Conservation (phyloP, 2,329 filamentous ascomycete species). For the Fusarium poae region DNA sequence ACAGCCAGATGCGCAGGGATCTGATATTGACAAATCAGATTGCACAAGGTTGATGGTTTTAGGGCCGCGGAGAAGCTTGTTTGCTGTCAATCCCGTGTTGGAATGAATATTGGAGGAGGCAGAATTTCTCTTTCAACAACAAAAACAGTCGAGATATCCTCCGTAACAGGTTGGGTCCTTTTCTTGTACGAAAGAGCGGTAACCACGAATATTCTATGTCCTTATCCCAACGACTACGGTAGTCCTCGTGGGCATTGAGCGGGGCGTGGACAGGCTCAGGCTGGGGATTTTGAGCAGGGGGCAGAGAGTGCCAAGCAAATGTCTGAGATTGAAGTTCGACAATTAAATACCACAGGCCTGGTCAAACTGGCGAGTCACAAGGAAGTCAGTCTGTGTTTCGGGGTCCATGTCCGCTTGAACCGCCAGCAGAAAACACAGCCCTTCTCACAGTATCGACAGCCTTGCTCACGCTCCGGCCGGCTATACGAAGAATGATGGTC, state of each 20-base stretch:
- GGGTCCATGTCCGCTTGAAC: slow-evolving; percentile 31
- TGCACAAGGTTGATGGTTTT: slow-evolving; percentile 35
- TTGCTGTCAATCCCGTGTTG: slow-evolving; percentile 15
- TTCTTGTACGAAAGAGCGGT: slow-evolving; percentile 23
- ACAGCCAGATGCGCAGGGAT: slow-evolving; percentile 32
- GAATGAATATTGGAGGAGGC: slow-evolving; percentile 5
- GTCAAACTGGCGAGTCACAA: slow-evolving; percentile 41
- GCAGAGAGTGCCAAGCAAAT: slow-evolving; percentile 34
- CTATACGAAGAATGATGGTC: slow-evolving; percentile 22
- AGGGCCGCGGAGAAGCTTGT: slow-evolving; percentile 42
- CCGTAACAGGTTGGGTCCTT: neutral
- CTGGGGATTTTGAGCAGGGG: slow-evolving; percentile 26
- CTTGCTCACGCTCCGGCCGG: slow-evolving; percentile 26
- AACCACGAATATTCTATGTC: slow-evolving; percentile 33
- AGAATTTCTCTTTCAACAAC: slow-evolving; percentile 11
- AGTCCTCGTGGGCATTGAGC: slow-evolving; percentile 26
- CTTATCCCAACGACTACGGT: slow-evolving; percentile 33
- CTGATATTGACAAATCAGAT: slow-evolving; percentile 38
- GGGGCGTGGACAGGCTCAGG: slow-evolving; percentile 28
- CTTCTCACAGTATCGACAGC: slow-evolving; percentile 19
- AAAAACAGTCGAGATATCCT: slow-evolving; percentile 5
- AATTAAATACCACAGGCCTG: slow-evolving; percentile 33
- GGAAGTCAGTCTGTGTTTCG: slow-evolving; percentile 31
- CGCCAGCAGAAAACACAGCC: slow-evolving; percentile 36
- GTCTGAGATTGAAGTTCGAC: slow-evolving; percentile 38